A percentile compares a stretch with the other conserved stretches of the same genome.
phyloP scores from a whole-genome alignment of 129 eudicot species.

The Rutidosis leptorrhynchoides region DNA sequence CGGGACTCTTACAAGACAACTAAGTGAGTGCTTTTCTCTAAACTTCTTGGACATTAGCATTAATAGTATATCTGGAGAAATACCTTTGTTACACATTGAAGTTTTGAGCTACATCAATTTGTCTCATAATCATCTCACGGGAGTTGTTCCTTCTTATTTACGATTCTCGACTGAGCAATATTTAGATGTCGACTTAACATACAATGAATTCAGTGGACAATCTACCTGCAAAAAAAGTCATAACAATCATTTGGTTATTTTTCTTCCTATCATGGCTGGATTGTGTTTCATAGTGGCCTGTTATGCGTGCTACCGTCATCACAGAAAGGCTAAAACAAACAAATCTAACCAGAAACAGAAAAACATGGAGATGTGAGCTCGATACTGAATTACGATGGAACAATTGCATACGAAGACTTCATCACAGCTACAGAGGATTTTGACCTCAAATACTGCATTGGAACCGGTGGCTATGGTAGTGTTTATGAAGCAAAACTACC shows the following conservation, averaged over 20 bases:
- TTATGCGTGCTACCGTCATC: no score
- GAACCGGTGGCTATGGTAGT: constrained; percentile 42
- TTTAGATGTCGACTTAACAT: no score
- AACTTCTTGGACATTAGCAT: constrained; percentile 17
- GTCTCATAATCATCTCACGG: no score
- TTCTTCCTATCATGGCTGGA: constrained; percentile 14
- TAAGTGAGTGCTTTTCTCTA: background rate
- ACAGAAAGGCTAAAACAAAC: no score
- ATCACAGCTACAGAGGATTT: constrained; percentile 37
- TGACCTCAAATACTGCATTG: constrained; percentile 40
- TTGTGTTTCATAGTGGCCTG: no score
- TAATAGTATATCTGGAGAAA: constrained; percentile 13
- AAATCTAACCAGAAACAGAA: background rate
- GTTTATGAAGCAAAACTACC: constrained; percentile 38
- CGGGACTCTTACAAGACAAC: background rate
- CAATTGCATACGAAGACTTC: constrained; percentile 34
- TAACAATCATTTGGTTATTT: background rate
- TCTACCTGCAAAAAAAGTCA: background rate
- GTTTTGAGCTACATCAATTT: background rate
- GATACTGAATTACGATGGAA: constrained; percentile 27
- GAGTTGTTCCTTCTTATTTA: constrained; percentile 1
- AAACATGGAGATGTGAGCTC: constrained; percentile 27
- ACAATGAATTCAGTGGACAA: no score
- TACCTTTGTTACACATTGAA: background rate
- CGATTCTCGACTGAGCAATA: background rate